Evolutionary conservation across 805 yeast species (phyloP), one percentile per base, ranked within the genome.

Genomic region (Saturnispora ahearnii): DNA sequence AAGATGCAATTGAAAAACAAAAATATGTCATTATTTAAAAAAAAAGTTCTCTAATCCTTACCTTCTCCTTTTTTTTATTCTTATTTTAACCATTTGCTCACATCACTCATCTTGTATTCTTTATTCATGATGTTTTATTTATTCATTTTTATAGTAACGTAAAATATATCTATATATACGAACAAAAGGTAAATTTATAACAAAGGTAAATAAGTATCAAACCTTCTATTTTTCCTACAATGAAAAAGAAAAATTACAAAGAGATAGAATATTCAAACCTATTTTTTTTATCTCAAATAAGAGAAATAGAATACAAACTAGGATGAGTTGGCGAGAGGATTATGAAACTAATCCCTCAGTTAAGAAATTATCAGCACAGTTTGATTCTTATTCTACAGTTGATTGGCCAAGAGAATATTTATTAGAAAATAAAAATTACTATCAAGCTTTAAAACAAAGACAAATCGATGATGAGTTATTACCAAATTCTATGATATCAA

Each of bases 361-460:
- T 22, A 48, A 26, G 24, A 38, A 46, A 18, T 31, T 53, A 38
- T 72, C 73, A 15, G 73, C 72, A 49, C 64, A 78, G 46, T 85
- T 82, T 58, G 74, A 78, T 41, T 78, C 78, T 41, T 85, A 82
- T 59, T 66, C 66, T 15, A 84, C 91, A 3, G 73, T 84, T 3
- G 91, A 85, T 57, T 81, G 88, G 86, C 70, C 81, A 13, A 77
- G 78, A 48, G 89, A 82, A 55, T 77, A 78, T 46, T 62, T 74
- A 21, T 69, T 69, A 24, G 78, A 76, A 33, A 79, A 81, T 55
- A 59, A 56, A 41, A 50, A 58, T 26, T 63, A 62, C 37, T 59
- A 55, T 36, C 46, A 57, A 26, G 58, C 61, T 36, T 50, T 60
- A n/a, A 46, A 51, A 38, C 48, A 44, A 40, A 44, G 32, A 22